Evolutionary conservation across 78 protist species (phyloP), one percentile per base, ranked within the genome.

Genomic region (Dictyostelium capitatum): DNA sequence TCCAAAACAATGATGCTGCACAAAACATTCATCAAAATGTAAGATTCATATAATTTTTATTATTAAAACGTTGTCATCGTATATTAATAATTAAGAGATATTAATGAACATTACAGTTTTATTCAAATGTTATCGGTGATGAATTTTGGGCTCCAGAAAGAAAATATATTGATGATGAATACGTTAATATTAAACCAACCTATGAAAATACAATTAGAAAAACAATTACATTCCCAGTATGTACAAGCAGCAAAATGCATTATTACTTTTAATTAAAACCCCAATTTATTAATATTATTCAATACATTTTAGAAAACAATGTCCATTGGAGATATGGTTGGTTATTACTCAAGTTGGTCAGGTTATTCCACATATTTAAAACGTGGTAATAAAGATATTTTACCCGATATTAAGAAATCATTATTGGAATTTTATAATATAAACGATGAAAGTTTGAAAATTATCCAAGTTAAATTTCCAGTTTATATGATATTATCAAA

Each of bases 91-190:
- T n/a, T n/a, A n/a, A n/a, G n/a, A n/a, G n/a, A n/a, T n/a, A n/a
- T n/a, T n/a, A n/a, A n/a, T n/a, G n/a, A n/a, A n/a, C n/a, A n/a
- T n/a, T n/a, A 20, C 12, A 8, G 70, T 20, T 62, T n/a, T 62
- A 14, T n/a, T 23, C 9, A 62, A 62, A 15, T 54, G 3, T 3
- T 1, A 0, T 54, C 3, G 19, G 12, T 54, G 59, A 11, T 54
- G 59, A 72, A 43, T 87, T 77, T 65, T 87, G 93, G 93, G 53
- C 83, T 64, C 59, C 74, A 50, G 74, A 87, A 41, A 56, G 93
- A 64, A 32, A 30, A 32, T 65, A 59, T 37, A 20, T 87, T 8
- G 93, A 87, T 78, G 25, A 65, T 48, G 37, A 30, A 25, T 87
- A 87, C 51, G 25, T 56, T 20, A 84, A 87, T 65, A 87, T 87